Evolutionary conservation across 2,329 filamentous ascomycete species (phyloP).

Genomic region (Alternaria infectoria): DNA sequence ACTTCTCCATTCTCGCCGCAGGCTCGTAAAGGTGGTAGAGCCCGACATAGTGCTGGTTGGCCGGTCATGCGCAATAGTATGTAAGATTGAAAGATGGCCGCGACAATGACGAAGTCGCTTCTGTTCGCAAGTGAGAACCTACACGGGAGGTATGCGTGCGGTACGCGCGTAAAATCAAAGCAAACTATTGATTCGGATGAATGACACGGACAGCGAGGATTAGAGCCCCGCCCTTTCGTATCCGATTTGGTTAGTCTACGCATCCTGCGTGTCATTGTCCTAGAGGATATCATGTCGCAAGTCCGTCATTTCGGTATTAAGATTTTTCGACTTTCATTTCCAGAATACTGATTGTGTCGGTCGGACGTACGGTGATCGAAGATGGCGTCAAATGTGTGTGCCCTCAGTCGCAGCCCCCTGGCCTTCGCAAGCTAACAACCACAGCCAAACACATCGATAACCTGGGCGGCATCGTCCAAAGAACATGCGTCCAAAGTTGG

Average conservation of each 20-base stretch:
- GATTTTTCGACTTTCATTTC: no score
- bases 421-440: neutral
- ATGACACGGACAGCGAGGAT: neutral
- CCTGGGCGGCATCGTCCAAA: slow-evolving; percentile 33
- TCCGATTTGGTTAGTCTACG: neutral
- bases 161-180: neutral
- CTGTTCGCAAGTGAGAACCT: neutral
- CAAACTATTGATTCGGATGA: neutral
- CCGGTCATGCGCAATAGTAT: neutral
- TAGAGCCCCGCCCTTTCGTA: neutral
- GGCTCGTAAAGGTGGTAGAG: neutral
- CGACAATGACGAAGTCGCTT: neutral
- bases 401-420: neutral
- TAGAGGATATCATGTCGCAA: neutral
- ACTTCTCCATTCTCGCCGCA: neutral
- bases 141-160: neutral
- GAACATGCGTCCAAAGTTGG: slow-evolving; percentile 10
- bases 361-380: neutral
- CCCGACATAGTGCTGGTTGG: neutral
- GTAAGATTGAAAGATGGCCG: neutral
- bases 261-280: neutral
- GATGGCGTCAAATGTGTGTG: neutral
- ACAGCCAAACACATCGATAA: slow-evolving; percentile 9
- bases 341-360: no score
- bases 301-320: neutral